phyloP scores from a whole-genome alignment of 805 yeast species.

The Hemisphaericaspora nanyangensis region DNA sequence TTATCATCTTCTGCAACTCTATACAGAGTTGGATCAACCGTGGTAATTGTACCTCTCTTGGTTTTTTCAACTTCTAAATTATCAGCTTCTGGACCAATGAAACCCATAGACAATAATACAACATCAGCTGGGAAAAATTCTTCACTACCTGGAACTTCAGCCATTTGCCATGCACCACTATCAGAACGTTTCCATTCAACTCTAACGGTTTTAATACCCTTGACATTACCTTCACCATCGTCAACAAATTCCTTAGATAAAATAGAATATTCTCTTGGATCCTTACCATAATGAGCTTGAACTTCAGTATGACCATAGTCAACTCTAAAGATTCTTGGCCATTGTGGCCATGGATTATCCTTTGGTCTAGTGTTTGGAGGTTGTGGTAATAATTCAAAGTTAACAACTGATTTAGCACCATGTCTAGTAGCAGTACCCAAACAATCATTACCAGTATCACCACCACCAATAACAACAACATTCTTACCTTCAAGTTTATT shows the following conservation, averaged over 20 bases:
- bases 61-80: slow-evolving; percentile 65
- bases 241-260: slow-evolving; percentile 94
- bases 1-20: slow-evolving; percentile 60
- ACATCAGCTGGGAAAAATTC: slow-evolving; percentile 93
- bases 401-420: slow-evolving; percentile 90
- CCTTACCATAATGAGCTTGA: slow-evolving; percentile 89
- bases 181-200: slow-evolving; percentile 98
- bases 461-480: slow-evolving; percentile 98
- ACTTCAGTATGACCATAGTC: slow-evolving; percentile 98
- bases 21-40: slow-evolving; percentile 61
- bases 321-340: slow-evolving; percentile 97
- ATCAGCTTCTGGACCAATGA: slow-evolving; percentile 91
- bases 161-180: slow-evolving; percentile 98
- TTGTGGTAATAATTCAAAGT: slow-evolving; percentile 90
- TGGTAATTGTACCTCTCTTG: slow-evolving; percentile 79
- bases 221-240: slow-evolving; percentile 91
- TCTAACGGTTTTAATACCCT: slow-evolving; percentile 92
- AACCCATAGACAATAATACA: slow-evolving; percentile 94
- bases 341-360: slow-evolving; percentile 99
- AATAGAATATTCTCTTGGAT: slow-evolving; percentile 95
- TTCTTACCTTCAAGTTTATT: slow-evolving; percentile 74
- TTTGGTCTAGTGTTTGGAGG: slow-evolving; percentile 83
- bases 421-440: slow-evolving; percentile 96
- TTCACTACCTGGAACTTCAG: slow-evolving; percentile 92
- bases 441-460: slow-evolving; percentile 99